Base-by-base conservation (phyloP, 2,329 filamentous ascomycete species). In the Trichophyton mentagrophytes region DNA sequence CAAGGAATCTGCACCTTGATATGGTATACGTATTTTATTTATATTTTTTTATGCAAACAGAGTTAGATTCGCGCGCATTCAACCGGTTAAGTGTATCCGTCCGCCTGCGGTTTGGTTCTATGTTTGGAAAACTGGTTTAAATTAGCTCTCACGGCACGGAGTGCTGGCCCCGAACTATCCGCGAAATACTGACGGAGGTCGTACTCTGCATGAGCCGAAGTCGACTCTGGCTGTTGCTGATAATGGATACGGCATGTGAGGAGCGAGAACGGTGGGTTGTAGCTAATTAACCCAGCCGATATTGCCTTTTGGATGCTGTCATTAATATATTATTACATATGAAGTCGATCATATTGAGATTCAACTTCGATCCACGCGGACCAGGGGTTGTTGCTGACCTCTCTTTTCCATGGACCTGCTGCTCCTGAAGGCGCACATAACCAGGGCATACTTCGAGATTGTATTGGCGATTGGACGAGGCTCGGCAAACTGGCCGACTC, bases 291-390 rank as follows among this genome's bases (percentile, higher is more conserved):
- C 49, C 49, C 49, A 36, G 49, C n/a, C 27, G 33, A 55, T 55
- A 49, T 49, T n/a, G 20, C 13, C 6, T 38, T 44, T 25, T 27
- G 33, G 15, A 55, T 27, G 49, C 33, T 25, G 49, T 55, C 30
- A 33, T 55, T 55, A 55, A 55, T 55, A 55, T 36, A 55, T 55
- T 20, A 27, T 27, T 17, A 11, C 15, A 33, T n/a, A 44, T 44
- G n/a, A 44, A 36, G 49, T 55, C 49, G 49, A 55, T 55, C 49
- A 55, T 55, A 55, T 36, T 36, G 49, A 55, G 49, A 33, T 36
- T 55, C 17, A 27, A 49, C 46, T 22, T 49, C 46, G 46, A 49
- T 49, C 46, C 46, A 49, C 46, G 17, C 46, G 11, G 13, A 15
- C 46, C 46, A 25, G 46, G 46, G 44, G 44, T 11, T n/a, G 20